Base-by-base conservation (phyloP, 129 eudicot species). In the Flaveria sonorensis region DNA sequence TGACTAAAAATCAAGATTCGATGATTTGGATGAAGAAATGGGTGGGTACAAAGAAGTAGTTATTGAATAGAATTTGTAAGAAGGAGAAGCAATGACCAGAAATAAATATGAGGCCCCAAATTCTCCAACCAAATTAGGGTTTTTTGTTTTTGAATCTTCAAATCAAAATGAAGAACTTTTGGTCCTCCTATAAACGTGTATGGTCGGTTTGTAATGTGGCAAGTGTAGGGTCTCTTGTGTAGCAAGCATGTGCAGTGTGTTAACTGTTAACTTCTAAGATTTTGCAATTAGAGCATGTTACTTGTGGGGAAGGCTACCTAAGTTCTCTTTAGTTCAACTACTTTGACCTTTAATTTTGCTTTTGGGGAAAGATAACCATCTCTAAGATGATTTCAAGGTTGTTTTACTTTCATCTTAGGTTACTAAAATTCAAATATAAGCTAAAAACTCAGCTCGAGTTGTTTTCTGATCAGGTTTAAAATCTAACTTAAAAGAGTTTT, bases 51-150 rank as follows among this genome's bases (percentile, higher is more conserved):
- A 74, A 64, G 42, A 42, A 75, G 55, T 76, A 76, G 71, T 28
- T 45, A 56, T 67, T 71, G 71, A 75, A 68, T 43, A 43, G 51
- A 47, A 66, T 40, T 21, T 76, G 74, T 48, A 70, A 65, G 71
- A 26, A 75, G 81, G 24, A 73, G 43, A 62, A 83, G 71, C 60
- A 53, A 69, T 59, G 84, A 82, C 88, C 91, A 87, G 85, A 84
- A 71, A 80, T 75, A 78, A 80, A 70, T 84, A 63, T 84, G 86
- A 84, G 91, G 91, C 69, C 86, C 40, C 56, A 84, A 81, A 50
- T 68, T 48, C 43, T 75, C 88, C 86, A 84, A 67, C 82, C 82
- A 81, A 47, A 9, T 46, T 47, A 45, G 51, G 77, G 57, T 26
- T 43, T 11, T 7, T 42, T 51, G 65, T 65, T 69, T 21, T 52